Percentiles rank a stretch among this genome's conserved stretches.
Conservation (phyloP, 148 eudicot genomes). For the Polygonum maritimum region DNA sequence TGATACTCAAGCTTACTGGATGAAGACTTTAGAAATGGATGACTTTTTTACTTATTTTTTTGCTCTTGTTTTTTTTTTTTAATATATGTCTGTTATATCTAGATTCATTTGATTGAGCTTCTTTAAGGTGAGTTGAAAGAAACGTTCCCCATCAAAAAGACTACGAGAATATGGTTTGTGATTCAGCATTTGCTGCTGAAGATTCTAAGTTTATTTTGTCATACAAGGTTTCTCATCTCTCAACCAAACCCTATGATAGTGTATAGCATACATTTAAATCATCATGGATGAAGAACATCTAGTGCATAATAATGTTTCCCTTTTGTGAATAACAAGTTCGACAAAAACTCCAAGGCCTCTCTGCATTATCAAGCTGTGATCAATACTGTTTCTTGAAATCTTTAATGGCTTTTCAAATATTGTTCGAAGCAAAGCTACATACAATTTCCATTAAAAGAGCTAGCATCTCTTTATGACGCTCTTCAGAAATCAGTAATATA, state of each 20-base stretch:
- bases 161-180: not conserved
- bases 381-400: not conserved
- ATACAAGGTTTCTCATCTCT: not conserved
- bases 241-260: not conserved
- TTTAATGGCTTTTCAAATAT: not conserved
- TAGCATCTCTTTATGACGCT: not conserved
- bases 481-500: not conserved
- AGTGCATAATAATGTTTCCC: not conserved
- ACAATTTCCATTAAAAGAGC: not conserved
- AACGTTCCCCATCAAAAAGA: not conserved
- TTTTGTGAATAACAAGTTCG: not conserved
- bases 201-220: not conserved
- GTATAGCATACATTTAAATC: not conserved
- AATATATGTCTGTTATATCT: not conserved
- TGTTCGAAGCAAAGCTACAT: not conserved
- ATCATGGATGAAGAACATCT: not conserved
- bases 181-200: not conserved
- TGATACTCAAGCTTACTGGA: not conserved
- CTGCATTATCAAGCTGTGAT: not conserved
- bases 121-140: not conserved
- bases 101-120: not conserved
- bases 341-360: not conserved
- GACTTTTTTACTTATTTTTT: not conserved
- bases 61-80: not conserved
- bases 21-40: not conserved